A percentile compares a stretch with the other conserved stretches of the same genome.
These are phyloP conservation scores for Paradendryphiella salina DNA, from an alignment of 2,329 filamentous ascomycete species.

Conservation along the genomic window DNA sequence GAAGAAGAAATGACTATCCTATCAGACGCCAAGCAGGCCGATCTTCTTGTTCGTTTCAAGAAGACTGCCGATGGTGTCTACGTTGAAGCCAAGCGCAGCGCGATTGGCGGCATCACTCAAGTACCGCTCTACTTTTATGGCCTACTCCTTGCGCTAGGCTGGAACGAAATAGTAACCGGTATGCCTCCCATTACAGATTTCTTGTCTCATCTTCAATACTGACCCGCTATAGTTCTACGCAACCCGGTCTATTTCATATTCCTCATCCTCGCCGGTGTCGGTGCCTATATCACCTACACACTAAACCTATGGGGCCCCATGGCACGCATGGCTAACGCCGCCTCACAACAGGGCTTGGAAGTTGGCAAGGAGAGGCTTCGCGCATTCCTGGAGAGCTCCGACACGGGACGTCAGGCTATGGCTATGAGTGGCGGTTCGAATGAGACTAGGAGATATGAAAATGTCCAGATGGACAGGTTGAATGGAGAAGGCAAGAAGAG, in stretches of 20 bases:
- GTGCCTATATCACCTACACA: slow-evolving; percentile 85
- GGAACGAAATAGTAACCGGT: slow-evolving; percentile 97
- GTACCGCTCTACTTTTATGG: slow-evolving; percentile 95
- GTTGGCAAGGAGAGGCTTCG: slow-evolving; percentile 90
- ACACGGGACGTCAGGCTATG: slow-evolving; percentile 80
- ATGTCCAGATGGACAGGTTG: slow-evolving; percentile 46
- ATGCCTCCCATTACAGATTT: slow-evolving; percentile 49
- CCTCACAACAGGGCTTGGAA: slow-evolving; percentile 80
- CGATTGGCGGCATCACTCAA: slow-evolving; percentile 92
- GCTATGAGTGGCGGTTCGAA: slow-evolving; percentile 58
- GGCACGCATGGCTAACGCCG: slow-evolving; percentile 90
- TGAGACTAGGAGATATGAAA: slow-evolving; percentile 23
- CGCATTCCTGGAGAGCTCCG: slow-evolving; percentile 86
- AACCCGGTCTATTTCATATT: slow-evolving; percentile 94
- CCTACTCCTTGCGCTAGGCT: slow-evolving; percentile 85
- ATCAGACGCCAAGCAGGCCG: slow-evolving; percentile 84
- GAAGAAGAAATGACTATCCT: slow-evolving; percentile 98
- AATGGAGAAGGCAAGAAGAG: slow-evolving; percentile 51
- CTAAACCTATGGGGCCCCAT: slow-evolving; percentile 97
- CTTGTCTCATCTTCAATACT: slow-evolving; percentile 1
- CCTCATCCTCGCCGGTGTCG: slow-evolving; percentile 73
- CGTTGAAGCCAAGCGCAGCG: slow-evolving; percentile 95
- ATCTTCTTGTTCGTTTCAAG: slow-evolving; percentile 93
- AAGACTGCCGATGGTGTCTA: slow-evolving; percentile 98
- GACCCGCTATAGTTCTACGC: slow-evolving; percentile 69